Evolutionary conservation across 2,329 filamentous ascomycete genomes (phyloP), one percentile per base, ranked within the genome.

Genomic region (Epichloe sylvatica): DNA sequence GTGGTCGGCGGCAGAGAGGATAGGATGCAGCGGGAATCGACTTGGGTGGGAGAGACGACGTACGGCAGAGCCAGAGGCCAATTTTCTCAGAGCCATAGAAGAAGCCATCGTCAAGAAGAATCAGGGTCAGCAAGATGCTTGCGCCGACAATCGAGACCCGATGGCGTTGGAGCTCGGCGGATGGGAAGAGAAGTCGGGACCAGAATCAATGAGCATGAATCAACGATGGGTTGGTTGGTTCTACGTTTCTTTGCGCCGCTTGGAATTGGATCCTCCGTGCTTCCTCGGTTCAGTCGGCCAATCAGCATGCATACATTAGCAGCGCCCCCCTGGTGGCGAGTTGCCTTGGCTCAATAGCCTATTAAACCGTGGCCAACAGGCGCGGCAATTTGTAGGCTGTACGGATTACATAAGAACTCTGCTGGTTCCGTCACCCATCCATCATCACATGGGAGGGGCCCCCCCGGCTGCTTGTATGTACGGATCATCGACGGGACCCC

Each of bases 1-100:
- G 21, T 23, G 25, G 33, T 23, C 34, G 46, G 25, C 34, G 46
- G 25, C 25, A 48, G n/a, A 35, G 12, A 15, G 8, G 19, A 33
- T 23, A 13, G 36, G 38, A 34, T 13, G 8, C n/a, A n/a, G 7
- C 30, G 34, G 13, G 11, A 21, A 40, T 9, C 5, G 19, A 17
- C 21, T 12, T 36, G n/a, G 17, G 37, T 23, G 17, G 34, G 30
- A 5, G 42, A 40, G 36, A 19, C 42, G 21, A 76, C 78, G 64
- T 64, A 81, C 78, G 60, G 75, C 67, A 68, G 76, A 70, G 64
- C 70, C 70, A 61, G 71, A 64, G 64, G 74, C 70, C 62, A 81
- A 67, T 66, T 76, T 76, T 68, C 78, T 77, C 74, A 80, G 70
- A 64, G 77, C 76, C 17, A 19, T 19, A 19, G 17, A 19, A 65